These are phyloP conservation scores for Mycena latifolia DNA, from an alignment of 768 basidiomycete genomes.

Conservation along the genomic window DNA sequence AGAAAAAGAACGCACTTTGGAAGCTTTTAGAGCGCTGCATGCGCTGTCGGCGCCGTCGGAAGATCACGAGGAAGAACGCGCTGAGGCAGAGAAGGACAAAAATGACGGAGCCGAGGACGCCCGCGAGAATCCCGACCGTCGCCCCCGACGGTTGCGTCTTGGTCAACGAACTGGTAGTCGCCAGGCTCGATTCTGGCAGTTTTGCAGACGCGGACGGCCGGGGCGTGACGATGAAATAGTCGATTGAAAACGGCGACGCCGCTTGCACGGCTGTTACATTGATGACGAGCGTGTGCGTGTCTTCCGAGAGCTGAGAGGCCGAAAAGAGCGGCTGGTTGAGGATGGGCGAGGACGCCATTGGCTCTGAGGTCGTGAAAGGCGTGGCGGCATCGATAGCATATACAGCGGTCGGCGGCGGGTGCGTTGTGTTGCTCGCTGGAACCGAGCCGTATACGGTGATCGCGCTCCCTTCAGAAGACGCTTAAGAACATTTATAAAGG, in stretches of 20 bases:
- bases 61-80: slow-evolving; percentile 26
- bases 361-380: slow-evolving; percentile 51
- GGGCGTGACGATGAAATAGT: slow-evolving; percentile 51
- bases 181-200: neutral
- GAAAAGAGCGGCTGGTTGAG: slow-evolving; percentile 59
- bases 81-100: slow-evolving; percentile 34
- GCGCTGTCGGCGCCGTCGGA: slow-evolving; percentile 33
- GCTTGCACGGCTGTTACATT: slow-evolving; percentile 47
- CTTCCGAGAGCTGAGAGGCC: slow-evolving; percentile 41
- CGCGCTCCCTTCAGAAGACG: slow-evolving; percentile 52
- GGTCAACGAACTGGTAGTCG: neutral
- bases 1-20: slow-evolving; percentile 15
- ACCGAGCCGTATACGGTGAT: slow-evolving; percentile 61
- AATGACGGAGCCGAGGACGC: slow-evolving; percentile 41
- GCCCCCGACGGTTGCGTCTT: slow-evolving; percentile 8
- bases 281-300: slow-evolving; percentile 53
- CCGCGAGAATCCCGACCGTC: slow-evolving; percentile 43
- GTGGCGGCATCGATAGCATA: slow-evolving; percentile 52
- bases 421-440: slow-evolving; percentile 50
- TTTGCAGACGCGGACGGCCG: slow-evolving; percentile 20
- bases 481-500: neutral
- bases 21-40: neutral
- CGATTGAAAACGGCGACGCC: slow-evolving; percentile 54
- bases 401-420: slow-evolving; percentile 52
- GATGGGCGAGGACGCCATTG: slow-evolving; percentile 47